phyloP scores from a whole-genome alignment of 139 green algal genomes.

The Diplosphaera chodatii region DNA sequence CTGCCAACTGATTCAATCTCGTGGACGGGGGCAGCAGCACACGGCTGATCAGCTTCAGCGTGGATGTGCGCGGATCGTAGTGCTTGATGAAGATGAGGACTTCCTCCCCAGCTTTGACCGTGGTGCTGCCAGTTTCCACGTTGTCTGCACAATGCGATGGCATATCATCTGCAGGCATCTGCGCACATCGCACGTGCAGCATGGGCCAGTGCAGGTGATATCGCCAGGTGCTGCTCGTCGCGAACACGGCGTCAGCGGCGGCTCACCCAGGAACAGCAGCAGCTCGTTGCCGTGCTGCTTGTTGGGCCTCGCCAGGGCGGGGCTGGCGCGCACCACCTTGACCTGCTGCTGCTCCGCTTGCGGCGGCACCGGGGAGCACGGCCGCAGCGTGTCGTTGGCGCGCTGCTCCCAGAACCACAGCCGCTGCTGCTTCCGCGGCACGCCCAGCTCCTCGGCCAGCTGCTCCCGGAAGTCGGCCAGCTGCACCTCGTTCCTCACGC shows the following conservation, averaged over 20 bases:
- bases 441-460: constrained; percentile 55
- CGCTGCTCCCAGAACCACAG: constrained; percentile 84
- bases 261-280: constrained; percentile 10
- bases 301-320: no score
- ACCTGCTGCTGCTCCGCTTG: constrained; percentile 40
- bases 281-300: not conserved
- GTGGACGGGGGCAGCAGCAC: constrained; percentile 20
- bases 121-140: constrained; percentile 2
- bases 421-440: constrained; percentile 72
- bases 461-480: constrained; percentile 74
- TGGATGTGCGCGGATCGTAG: constrained; percentile 54
- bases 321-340: constrained; percentile 35
- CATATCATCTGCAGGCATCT: no score
- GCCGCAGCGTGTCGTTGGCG: constrained; percentile 75
- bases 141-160: constrained; percentile 70
- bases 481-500: constrained; percentile 68
- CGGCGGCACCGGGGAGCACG: constrained; percentile 37
- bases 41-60: constrained; percentile 27
- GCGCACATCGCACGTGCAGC: no score
- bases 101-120: constrained; percentile 9
- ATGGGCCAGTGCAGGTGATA: no score
- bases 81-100: constrained; percentile 92
- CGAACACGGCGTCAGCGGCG: no score
- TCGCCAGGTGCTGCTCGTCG: no score
- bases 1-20: not conserved